Conservation (phyloP, 1,139 yeast genomes). For the Lodderomyces orthopsilosis region DNA sequence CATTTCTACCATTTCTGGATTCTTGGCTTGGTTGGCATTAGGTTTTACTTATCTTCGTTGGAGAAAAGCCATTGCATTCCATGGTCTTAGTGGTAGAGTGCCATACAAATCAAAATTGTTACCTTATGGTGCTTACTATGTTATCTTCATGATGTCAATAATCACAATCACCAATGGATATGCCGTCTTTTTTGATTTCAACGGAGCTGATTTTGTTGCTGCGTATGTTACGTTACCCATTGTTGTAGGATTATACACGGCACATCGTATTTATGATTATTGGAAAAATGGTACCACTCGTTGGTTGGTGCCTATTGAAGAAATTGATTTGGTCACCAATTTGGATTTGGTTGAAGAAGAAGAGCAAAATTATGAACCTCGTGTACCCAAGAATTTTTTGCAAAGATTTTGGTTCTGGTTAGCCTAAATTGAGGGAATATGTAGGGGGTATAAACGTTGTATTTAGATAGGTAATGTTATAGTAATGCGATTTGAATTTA, state of each 20-base stretch:
- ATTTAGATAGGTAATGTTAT: background rate
- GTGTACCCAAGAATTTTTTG: constrained; percentile 29
- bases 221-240: constrained; percentile 62
- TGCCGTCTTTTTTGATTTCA: constrained; percentile 53
- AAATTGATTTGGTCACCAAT: constrained; percentile 46
- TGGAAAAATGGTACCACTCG: constrained; percentile 24
- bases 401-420: constrained; percentile 44
- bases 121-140: constrained; percentile 51
- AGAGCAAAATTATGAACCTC: constrained; percentile 25
- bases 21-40: constrained; percentile 62
- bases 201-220: constrained; percentile 54
- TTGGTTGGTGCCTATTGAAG: constrained; percentile 40
- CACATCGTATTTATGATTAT: constrained; percentile 34
- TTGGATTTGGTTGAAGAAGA: constrained; percentile 43
- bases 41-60: constrained; percentile 48
- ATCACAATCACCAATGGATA: constrained; percentile 59
- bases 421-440: constrained; percentile 14
- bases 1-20: constrained; percentile 68
- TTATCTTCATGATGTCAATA: constrained; percentile 42
- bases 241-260: constrained; percentile 45
- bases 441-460: background rate
- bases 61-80: constrained; percentile 49
- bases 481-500: background rate
- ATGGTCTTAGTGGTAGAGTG: constrained; percentile 42
- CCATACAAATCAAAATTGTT: constrained; percentile 48